Evolutionary conservation across 306 rosid genomes (phyloP), one percentile per base, ranked within the genome.

Genomic region (Dicorynia guianensis): DNA sequence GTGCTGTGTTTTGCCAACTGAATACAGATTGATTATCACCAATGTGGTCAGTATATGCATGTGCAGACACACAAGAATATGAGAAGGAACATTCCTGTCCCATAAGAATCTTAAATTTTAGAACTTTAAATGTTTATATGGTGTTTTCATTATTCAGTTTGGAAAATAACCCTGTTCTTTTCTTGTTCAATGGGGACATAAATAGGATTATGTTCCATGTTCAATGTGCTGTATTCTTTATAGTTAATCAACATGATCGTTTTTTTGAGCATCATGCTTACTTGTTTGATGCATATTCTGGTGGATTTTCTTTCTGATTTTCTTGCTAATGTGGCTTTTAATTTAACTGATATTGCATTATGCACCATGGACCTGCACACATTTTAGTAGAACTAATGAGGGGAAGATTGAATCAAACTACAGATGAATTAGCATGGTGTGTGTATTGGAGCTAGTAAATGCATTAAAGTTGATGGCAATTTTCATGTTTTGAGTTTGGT

Each of bases 321-420:
- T 25, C 30, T 25, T 67, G 30, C 50, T 43, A 43, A 44, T 53
- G 53, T 63, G 59, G 18, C 58, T 62, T 62, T 78, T 76, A 33
- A 30, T n/a, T 44, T 15, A 30, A 44, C 34, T 30, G 47, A 15
- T 25, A 46, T 11, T 58, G 17, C 10, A 53, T 71, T 38, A 49
- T 69, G 81, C 38, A 39, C 42, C 74, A 57, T 47, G 63, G 63
- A 78, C 52, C 77, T 78, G 44, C 15, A 15, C 8, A 30, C 57
- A 33, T 40, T 38, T 38, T 47, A 56, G 58, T 11, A 79, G 10
- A 73, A 58, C 9, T 58, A 1, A 25, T 25, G 30, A 25, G 30
- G 30, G 1, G 30, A 25, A 25, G 1, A 25, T 69, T 39, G 6
- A 40, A 35, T 64, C 74, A 64, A 49, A 38, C 49, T 19, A 5